These are phyloP conservation scores for Fusarium palustre DNA, from an alignment of 2,329 filamentous ascomycete species.

Conservation along the genomic window DNA sequence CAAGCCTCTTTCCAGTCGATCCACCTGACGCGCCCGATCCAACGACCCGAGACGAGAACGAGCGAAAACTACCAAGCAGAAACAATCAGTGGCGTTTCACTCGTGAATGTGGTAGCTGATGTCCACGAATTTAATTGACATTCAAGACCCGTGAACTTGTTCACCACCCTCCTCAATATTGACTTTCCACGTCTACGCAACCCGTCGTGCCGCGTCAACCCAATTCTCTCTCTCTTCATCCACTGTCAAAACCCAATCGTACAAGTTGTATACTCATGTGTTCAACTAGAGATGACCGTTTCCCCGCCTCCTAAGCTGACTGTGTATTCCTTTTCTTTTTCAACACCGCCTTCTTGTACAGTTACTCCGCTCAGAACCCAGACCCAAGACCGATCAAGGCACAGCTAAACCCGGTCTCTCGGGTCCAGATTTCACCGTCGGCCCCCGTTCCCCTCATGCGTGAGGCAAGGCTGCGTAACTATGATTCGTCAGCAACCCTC, in stretches of 20 bases:
- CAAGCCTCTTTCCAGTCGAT: not conserved
- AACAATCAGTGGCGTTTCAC: not conserved
- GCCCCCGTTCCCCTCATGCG: not conserved
- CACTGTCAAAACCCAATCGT: not conserved
- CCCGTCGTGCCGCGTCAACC: not conserved
- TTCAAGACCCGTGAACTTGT: not conserved
- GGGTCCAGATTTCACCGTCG: not conserved
- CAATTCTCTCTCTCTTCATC: not conserved
- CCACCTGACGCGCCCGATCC: not conserved
- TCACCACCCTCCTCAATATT: not conserved
- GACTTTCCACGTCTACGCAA: not conserved
- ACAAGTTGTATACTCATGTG: not conserved
- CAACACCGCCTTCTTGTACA: not conserved
- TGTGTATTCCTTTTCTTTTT: not conserved
- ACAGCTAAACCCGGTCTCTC: not conserved
- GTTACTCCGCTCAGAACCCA: not conserved
- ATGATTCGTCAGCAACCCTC: not conserved
- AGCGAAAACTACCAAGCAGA: not conserved
- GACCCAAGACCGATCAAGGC: not conserved
- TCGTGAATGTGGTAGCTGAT: not conserved
- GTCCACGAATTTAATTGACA: not conserved
- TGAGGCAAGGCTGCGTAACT: not conserved
- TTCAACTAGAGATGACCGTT: not conserved
- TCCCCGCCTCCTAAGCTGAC: not conserved
- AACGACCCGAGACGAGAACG: not conserved